A percentile compares a stretch with the other conserved stretches of the same genome.
Evolutionary conservation across 208 protist genomes (phyloP).

Genomic region (Acanthamoeba comandoni): DNA sequence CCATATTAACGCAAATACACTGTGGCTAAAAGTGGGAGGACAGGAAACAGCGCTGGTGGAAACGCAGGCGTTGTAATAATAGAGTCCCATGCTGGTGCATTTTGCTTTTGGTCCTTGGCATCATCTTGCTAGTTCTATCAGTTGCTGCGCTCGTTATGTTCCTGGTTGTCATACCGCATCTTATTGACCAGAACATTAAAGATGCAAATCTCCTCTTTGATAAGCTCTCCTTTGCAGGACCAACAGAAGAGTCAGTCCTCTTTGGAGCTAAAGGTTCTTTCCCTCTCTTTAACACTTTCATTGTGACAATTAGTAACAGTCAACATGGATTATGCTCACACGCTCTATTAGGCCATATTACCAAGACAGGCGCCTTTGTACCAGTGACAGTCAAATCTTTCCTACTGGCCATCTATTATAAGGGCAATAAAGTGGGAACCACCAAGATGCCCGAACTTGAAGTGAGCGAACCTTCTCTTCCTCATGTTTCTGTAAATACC

Average conservation of each 20-base stretch:
- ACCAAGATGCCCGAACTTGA: constrained; percentile 26
- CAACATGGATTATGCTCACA: background rate
- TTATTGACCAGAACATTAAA: too few species aligned
- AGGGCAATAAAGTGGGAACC: background rate
- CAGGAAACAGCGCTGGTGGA: too few species aligned
- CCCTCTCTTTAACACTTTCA: background rate
- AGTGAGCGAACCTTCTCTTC: background rate
- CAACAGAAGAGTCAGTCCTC: background rate
- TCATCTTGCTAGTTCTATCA: too few species aligned
- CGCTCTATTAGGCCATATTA: background rate
- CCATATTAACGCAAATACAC: too few species aligned
- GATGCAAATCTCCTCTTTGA: too few species aligned
- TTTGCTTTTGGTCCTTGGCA: too few species aligned
- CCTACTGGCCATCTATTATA: background rate
- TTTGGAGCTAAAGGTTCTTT: background rate
- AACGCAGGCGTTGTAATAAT: too few species aligned
- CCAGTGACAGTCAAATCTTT: constrained; percentile 11
- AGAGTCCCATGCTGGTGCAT: too few species aligned
- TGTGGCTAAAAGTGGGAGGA: too few species aligned
- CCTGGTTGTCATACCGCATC: too few species aligned
- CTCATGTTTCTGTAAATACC: background rate
- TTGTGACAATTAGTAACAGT: background rate
- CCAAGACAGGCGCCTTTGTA: background rate
- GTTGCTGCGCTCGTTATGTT: too few species aligned
- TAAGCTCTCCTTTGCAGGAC: too few species aligned